Evolutionary conservation across 2,329 filamentous ascomycete species (phyloP).

Genomic region (Akanthomyces dipterigenus): DNA sequence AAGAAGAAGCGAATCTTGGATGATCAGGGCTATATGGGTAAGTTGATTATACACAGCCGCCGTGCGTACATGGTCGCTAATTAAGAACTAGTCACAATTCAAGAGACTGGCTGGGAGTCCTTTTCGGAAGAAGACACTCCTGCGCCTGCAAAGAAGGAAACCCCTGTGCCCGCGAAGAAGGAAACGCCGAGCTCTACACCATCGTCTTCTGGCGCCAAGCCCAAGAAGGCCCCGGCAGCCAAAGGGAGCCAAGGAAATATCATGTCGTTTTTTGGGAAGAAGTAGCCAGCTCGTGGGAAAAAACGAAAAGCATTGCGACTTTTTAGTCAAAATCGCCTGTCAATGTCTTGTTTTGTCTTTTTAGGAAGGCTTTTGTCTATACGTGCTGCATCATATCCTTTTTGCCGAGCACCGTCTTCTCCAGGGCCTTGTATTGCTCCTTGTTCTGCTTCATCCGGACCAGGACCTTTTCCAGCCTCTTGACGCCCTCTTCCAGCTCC

Average conservation of each 20-base stretch:
- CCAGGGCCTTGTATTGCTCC: conserved; percentile 20
- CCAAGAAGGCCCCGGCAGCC: conserved; percentile 44
- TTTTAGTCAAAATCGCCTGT: background rate
- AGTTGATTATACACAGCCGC: conserved; percentile 20
- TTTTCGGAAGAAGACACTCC: conserved; percentile 83
- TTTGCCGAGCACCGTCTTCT: background rate
- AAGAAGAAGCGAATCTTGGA: conserved; percentile 84
- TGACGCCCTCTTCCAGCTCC: conserved; percentile 59
- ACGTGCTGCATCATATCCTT: conserved; percentile 1
- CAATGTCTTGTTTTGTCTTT: background rate
- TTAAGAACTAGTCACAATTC: conserved; percentile 62
- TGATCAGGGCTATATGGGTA: conserved; percentile 83
- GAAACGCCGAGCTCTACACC: conserved; percentile 40
- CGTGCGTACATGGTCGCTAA: background rate
- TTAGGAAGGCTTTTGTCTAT: background rate
- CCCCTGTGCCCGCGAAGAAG: conserved; percentile 46
- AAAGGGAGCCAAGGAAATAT: conserved; percentile 71
- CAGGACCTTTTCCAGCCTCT: conserved; percentile 49
- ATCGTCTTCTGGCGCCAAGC: conserved; percentile 40
- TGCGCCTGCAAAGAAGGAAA: conserved; percentile 40
- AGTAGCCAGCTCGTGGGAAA: conserved; percentile 33
- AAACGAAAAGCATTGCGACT: background rate
- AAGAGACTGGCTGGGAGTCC: conserved; percentile 81
- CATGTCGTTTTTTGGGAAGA: conserved; percentile 89
- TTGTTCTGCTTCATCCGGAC: conserved; percentile 24